Conservation (phyloP, 805 yeast genomes). For the Sugiyamaella smithiae region DNA sequence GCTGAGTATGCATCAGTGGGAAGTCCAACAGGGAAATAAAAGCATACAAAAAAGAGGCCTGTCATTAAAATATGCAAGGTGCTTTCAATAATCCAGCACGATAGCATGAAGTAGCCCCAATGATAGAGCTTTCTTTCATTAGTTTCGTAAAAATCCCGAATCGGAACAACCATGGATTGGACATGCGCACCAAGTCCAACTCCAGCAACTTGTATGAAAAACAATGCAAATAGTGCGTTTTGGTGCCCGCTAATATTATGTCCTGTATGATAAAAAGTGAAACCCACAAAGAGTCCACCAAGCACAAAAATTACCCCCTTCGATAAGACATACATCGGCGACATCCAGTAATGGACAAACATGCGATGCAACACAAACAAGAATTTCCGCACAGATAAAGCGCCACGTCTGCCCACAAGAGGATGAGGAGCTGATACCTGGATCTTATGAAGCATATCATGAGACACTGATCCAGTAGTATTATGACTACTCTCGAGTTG, state of each 20-base stretch:
- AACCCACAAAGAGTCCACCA: slow-evolving; percentile 9
- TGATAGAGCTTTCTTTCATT: slow-evolving; percentile 65
- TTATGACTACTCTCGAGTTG: not conserved
- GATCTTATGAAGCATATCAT: not conserved
- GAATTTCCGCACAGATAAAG: not conserved
- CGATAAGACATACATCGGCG: slow-evolving; percentile 4
- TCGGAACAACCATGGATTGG: slow-evolving; percentile 53
- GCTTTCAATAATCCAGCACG: slow-evolving; percentile 60
- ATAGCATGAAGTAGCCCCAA: slow-evolving; percentile 57
- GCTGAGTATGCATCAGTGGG: slow-evolving; percentile 51
- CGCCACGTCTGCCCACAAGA: not conserved
- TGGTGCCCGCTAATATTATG: slow-evolving; percentile 44
- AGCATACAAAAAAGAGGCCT: slow-evolving; percentile 52
- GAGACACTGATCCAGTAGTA: not conserved
- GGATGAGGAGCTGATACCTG: not conserved
- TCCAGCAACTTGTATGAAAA: slow-evolving; percentile 58
- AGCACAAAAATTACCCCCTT: not conserved
- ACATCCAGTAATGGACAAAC: slow-evolving; percentile 3
- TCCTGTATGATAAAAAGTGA: slow-evolving; percentile 8
- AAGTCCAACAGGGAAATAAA: slow-evolving; percentile 69
- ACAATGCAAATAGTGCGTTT: slow-evolving; percentile 71
- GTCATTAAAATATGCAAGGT: slow-evolving; percentile 60
- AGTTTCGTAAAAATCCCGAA: slow-evolving; percentile 61
- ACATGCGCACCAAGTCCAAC: slow-evolving; percentile 56
- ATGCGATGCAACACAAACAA: slow-evolving; percentile 4